Base-by-base conservation (phyloP, 352 stramenopile species). In the Phytophthora boehmeriae region DNA sequence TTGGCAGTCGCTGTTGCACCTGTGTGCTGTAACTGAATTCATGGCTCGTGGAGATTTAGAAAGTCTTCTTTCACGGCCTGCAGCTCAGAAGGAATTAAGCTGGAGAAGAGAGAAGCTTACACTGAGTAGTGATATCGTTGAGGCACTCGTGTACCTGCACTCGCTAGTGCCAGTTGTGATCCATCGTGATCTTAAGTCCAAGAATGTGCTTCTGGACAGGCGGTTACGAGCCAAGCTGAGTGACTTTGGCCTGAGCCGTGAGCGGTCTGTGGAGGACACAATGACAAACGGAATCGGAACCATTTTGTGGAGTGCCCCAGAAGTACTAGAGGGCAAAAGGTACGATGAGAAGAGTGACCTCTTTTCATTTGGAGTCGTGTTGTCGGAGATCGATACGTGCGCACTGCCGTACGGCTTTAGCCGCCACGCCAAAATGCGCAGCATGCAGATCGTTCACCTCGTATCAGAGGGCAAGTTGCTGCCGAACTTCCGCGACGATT, bases 381-480 rank as follows among this genome's bases (percentile, higher is more conserved):
- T 92, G 14, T 89, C 78, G 1, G 82, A 92, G 67, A 89, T 92
- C 35, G 82, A 92, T 55, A 92, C 82, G 44, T 92, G 80, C 42
- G 76, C 80, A 53, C 49, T 92, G 25, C 82, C 82, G 13, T 92
- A 92, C 59, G 78, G 80, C 1, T 90, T 90, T 47, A 87, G 62
- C 34, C 71, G 62, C 11, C 71, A 79, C 45, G 75, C 79, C 48
- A 89, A 89, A 63, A 89, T 90, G 80, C 83, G 83, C 67, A 86
- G 75, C 50, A 89, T 90, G 79, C 83, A 92, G 65, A 89, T 93
- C 46, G 82, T 93, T n/a, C 84, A 93, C 35, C 69, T 90, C 20
- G 83, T 93, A 25, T 81, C 84, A 0, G 80, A 92, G 25, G 85
- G 85, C 14, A 88, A 92, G 63, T 53, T 94, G 54, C 61, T 90